Evolutionary conservation across 768 basidiomycete genomes (phyloP), one percentile per base, ranked within the genome.

Genomic region (Boletus subcaerulescens): DNA sequence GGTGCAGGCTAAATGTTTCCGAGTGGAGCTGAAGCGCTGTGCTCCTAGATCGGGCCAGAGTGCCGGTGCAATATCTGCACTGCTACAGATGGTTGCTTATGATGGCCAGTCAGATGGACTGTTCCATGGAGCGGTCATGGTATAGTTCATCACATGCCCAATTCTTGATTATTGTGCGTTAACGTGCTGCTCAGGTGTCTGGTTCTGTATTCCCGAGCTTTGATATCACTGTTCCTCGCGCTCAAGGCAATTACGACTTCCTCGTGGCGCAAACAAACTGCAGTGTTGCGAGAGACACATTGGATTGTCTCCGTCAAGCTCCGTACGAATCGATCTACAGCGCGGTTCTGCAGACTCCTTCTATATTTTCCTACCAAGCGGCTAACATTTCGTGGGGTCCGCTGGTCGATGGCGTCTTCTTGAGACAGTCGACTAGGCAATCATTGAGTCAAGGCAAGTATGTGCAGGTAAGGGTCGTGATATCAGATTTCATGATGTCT

Each of bases 381-480:
- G 24, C 53, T 6, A 59, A 61, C 20, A 6, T 7, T 9, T 53
- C 61, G 1, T 65, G 63, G 59, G 2, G 2, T 1, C 61, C 63
- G 2, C 20, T 51, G 6, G 53, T 60, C 22, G 55, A 52, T 7
- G 50, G 55, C 5, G 35, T 56, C n/a, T 46, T 46, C 38, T 33
- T 53, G 31, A 46, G 24, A 40, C 45, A 6, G 17, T n/a, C 45
- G 15, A 18, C 22, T 11, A 50, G 48, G 18, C 31, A 45, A 31
- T 51, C 51, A 4, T 32, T 53, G 12, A 20, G 57, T 24, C 57
- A 66, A n/a, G 77, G 77, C 5, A 66, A 63, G 20, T 70, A 73
- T 26, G 65, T 69, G 8, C 61, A 63, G 47, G 70, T 71, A 8
- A 52, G 41, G 18, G 24, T 24, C 15, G 1, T n/a, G 7, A 6